phyloP scores from a whole-genome alignment of 345 rosid genomes.

The Anastatica hierochuntica region DNA sequence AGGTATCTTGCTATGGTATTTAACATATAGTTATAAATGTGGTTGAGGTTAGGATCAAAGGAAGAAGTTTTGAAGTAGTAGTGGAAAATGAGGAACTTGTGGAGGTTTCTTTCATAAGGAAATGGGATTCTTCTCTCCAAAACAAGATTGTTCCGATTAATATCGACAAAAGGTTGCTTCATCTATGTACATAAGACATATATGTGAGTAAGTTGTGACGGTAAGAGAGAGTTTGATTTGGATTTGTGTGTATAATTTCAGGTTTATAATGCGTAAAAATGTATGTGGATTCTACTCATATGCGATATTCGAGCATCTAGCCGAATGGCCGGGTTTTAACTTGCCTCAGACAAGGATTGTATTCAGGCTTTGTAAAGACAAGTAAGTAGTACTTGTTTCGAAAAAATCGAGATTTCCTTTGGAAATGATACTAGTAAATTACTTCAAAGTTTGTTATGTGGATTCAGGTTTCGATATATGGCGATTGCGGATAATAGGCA shows the following conservation, averaged over 20 bases:
- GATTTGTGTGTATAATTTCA: constrained; percentile 19
- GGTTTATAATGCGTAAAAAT: constrained; percentile 61
- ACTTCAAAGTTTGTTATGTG: background rate
- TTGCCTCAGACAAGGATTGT: constrained; percentile 76
- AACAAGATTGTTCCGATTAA: constrained; percentile 34
- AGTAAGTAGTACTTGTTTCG: constrained; percentile 32
- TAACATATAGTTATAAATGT: background rate
- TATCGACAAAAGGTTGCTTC: constrained; percentile 48
- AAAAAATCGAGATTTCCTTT: background rate
- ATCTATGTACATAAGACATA: background rate
- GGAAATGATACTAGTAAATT: too few species aligned
- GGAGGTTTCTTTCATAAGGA: constrained; percentile 52
- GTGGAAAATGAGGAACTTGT: constrained; percentile 42
- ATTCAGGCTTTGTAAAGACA: constrained; percentile 76
- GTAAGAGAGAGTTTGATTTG: background rate
- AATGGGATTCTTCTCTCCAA: constrained; percentile 43
- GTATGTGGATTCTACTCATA: constrained; percentile 74
- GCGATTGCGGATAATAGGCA: constrained; percentile 60
- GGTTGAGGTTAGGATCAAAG: constrained; percentile 21
- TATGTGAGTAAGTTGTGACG: too few species aligned
- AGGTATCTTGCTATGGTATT: background rate
- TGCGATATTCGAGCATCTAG: constrained; percentile 59
- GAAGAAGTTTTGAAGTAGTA: constrained; percentile 36
- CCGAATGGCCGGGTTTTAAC: constrained; percentile 74
- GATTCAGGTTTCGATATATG: constrained; percentile 70